phyloP scores from a whole-genome alignment of 768 basidiomycete genomes.

The Wakefieldia striispora region DNA sequence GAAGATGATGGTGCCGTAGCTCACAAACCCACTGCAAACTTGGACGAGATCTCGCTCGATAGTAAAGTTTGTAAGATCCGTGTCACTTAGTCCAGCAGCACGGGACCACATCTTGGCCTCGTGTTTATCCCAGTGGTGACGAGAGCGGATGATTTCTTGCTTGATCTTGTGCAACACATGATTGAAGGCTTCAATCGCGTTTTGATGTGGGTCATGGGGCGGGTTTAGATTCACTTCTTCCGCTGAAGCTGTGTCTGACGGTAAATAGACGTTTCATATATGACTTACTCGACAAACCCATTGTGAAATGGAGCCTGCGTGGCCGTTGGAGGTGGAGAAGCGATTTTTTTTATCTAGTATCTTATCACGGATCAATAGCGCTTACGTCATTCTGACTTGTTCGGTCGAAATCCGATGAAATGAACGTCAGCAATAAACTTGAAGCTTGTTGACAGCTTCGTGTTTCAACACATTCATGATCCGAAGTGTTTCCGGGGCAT shows the following conservation, averaged over 20 bases:
- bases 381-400: slow-evolving; percentile 18
- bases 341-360: background rate
- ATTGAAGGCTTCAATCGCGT: slow-evolving; percentile 66
- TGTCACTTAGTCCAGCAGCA: slow-evolving; percentile 50
- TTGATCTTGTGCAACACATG: slow-evolving; percentile 55
- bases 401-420: slow-evolving; percentile 4
- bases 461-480: slow-evolving; percentile 27
- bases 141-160: slow-evolving; percentile 61
- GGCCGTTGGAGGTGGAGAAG: slow-evolving; percentile 2
- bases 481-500: slow-evolving; percentile 11
- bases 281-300: slow-evolving; percentile 24
- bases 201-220: slow-evolving; percentile 56
- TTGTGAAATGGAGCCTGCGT: slow-evolving; percentile 5
- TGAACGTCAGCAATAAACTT: slow-evolving; percentile 22
- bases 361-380: slow-evolving; percentile 17
- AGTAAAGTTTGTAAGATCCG: slow-evolving; percentile 50
- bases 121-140: slow-evolving; percentile 69
- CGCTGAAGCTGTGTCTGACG: slow-evolving; percentile 48
- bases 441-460: slow-evolving; percentile 14
- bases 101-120: slow-evolving; percentile 61
- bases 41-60: slow-evolving; percentile 44
- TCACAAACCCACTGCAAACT: slow-evolving; percentile 53
- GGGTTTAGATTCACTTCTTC: slow-evolving; percentile 58
- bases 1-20: slow-evolving; percentile 70
- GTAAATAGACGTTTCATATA: slow-evolving; percentile 8